Evolutionary conservation across 148 eudicot species (phyloP), one percentile per base, ranked within the genome.

Genomic region (Oxyria digyna): DNA sequence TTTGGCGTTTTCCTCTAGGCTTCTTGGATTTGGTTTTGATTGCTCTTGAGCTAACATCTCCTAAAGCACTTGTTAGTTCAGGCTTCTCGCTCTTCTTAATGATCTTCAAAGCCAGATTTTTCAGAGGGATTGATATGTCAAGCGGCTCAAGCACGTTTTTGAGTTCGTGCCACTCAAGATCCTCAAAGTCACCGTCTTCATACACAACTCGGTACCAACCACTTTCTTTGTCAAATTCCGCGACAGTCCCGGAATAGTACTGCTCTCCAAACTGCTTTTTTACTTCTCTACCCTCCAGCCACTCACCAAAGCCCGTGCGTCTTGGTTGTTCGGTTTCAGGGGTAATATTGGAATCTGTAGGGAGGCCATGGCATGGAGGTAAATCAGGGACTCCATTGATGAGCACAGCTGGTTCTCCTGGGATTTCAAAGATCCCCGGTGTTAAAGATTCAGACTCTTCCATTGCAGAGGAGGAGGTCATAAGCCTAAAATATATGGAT

Each of bases 131-230:
- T 5, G 88, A 72, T 32, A 87, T 76, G 76, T 87, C 94, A 12
- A 91, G 75, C 8, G 97, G 97, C 70, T 76, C 75, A 10, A 91
- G 88, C 46, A 91, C 70, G 41, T 80, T 79, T 62, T 70, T 70
- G 78, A 91, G 59, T 74, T 91, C 97, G 46, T 75, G 78, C 97
- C 97, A 91, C 68, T 87, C 91, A 6, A 91, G 89, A 81, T 91
- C 97, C 76, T 91, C 97, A 71, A 72, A 77, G 68, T 91, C 97
- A 4, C 97, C 97, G 70, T 91, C 97, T 68, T 87, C 91, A 17
- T 91, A 91, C 29, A 78, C 77, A 31, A 88, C 90, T 74, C 85
- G 80, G 52, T 84, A 91, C 97, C 97, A 86, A 9, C 91, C 89
- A 13, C 76, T 55, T 59, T 84, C 89, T 43, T 72, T 69, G 76